phyloP scores from a whole-genome alignment of 2,329 filamentous ascomycete genomes.

The Aspergillus chevalieri region DNA sequence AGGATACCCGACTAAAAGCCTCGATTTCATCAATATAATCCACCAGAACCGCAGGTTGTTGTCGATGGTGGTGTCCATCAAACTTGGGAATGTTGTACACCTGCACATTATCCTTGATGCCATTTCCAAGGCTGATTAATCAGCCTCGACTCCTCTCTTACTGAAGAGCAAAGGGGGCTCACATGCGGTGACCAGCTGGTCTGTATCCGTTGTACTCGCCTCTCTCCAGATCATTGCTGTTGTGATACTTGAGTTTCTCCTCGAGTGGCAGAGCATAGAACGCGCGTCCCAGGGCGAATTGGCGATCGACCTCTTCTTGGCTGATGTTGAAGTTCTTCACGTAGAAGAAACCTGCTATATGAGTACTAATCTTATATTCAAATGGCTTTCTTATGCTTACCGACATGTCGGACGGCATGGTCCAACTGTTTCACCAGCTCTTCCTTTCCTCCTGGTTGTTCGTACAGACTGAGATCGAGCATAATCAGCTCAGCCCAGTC shows the following conservation, averaged over 20 bases:
- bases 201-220: conserved; percentile 56
- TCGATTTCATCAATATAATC: conserved; percentile 53
- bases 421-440: conserved; percentile 50
- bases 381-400: conserved; percentile 11
- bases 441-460: conserved; percentile 50
- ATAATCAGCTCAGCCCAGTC: conserved; percentile 54
- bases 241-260: conserved; percentile 54
- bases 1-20: conserved; percentile 40
- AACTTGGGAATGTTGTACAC: conserved; percentile 59
- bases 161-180: conserved; percentile 9
- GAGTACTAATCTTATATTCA: conserved; percentile 13
- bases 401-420: conserved; percentile 47
- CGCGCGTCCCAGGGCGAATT: conserved; percentile 56
- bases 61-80: conserved; percentile 40
- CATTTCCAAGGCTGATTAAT: conserved; percentile 26
- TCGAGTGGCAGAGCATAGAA: conserved; percentile 53
- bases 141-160: conserved; percentile 8
- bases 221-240: conserved; percentile 39
- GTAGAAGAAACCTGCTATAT: conserved; percentile 53
- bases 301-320: conserved; percentile 54
- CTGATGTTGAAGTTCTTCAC: conserved; percentile 57
- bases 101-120: conserved; percentile 51
- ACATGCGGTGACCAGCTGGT: conserved; percentile 40
- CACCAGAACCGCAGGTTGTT: conserved; percentile 44
- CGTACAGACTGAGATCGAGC: conserved; percentile 51